Evolutionary conservation across 805 yeast species (phyloP).

Genomic region (Saccharomycopsis oosterbeekiorum): DNA sequence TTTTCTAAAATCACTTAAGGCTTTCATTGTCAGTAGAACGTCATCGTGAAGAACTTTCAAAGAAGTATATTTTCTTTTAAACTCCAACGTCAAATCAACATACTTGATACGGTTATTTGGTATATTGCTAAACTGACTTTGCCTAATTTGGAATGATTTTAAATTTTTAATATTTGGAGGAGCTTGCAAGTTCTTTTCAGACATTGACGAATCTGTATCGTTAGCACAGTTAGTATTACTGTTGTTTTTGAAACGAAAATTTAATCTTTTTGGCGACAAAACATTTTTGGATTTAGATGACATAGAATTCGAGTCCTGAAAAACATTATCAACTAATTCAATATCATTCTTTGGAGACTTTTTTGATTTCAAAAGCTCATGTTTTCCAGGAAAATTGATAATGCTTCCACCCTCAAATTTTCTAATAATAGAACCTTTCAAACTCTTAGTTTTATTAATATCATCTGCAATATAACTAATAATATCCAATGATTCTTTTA

Average conservation of each 20-base stretch:
- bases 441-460: background rate
- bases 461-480: background rate
- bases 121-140: slow-evolving; percentile 2
- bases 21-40: background rate
- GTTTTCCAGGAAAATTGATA: background rate
- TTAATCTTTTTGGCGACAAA: background rate
- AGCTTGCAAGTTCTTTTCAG: background rate
- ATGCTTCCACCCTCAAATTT: background rate
- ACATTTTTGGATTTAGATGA: background rate
- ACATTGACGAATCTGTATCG: background rate
- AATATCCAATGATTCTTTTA: background rate
- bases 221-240: background rate
- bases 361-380: background rate
- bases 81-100: slow-evolving; percentile 9
- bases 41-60: slow-evolving; percentile 6
- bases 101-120: slow-evolving; percentile 8
- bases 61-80: slow-evolving; percentile 11
- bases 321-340: background rate
- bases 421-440: background rate
- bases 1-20: background rate
- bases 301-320: background rate
- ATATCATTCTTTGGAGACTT: background rate
- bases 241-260: background rate
- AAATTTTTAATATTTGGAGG: background rate
- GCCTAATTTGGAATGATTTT: background rate